Percentiles rank a stretch among this genome's conserved stretches.
phyloP scores from a whole-genome alignment of 2,329 filamentous ascomycete species.

The Penicillium aurantiogriseum region DNA sequence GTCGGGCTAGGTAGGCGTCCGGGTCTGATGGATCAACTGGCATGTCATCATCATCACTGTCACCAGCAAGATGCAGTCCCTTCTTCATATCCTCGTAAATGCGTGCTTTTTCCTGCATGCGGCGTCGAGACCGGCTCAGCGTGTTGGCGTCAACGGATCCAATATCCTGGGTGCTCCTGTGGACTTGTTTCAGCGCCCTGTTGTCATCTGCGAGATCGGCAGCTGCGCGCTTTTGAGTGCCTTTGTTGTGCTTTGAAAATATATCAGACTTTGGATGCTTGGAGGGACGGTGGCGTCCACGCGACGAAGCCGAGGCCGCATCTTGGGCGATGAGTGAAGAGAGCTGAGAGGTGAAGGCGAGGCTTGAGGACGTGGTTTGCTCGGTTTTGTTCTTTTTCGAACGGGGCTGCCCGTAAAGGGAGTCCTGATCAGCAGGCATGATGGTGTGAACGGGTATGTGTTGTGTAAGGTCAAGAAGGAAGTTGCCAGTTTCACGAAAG shows the following conservation, averaged over 20 bases:
- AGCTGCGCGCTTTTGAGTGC: constrained; percentile 61
- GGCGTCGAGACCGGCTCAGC: constrained; percentile 67
- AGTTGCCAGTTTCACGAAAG: not conserved
- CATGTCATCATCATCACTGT: constrained; percentile 36
- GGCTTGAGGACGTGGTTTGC: constrained; percentile 62
- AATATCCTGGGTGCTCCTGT: constrained; percentile 59
- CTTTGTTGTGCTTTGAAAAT: constrained; percentile 65
- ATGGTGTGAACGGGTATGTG: not conserved
- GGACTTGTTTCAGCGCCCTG: constrained; percentile 60
- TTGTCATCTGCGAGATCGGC: constrained; percentile 55
- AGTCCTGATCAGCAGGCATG: constrained; percentile 28
- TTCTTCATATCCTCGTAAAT: constrained; percentile 87
- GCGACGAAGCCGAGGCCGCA: constrained; percentile 43
- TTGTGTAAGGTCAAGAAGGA: not conserved
- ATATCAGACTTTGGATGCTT: constrained; percentile 62
- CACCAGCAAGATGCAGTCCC: constrained; percentile 69
- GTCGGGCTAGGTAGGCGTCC: constrained; percentile 54
- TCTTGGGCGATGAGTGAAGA: constrained; percentile 70
- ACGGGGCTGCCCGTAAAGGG: constrained; percentile 72
- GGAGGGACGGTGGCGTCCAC: constrained; percentile 44
- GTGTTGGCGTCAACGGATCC: constrained; percentile 58
- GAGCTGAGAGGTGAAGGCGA: constrained; percentile 86
- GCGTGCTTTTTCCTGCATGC: constrained; percentile 86
- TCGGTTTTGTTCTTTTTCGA: constrained; percentile 57
- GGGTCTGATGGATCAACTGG: constrained; percentile 13